Base-by-base conservation (phyloP, 2,329 filamentous ascomycete species). In the Fusarium duplospermum region DNA sequence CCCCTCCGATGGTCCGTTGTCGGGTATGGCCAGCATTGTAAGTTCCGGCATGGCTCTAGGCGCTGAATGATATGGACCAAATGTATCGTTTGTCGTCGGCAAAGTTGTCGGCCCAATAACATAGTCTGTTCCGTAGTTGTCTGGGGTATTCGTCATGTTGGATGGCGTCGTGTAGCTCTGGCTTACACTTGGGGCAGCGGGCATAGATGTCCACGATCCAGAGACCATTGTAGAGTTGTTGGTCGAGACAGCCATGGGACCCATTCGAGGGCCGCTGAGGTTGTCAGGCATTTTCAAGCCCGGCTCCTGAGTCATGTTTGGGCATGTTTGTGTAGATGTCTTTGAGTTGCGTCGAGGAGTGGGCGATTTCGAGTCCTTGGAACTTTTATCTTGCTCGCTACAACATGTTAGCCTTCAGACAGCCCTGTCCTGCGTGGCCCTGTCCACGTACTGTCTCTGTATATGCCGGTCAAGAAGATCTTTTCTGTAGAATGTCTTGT, bases 381-480 rank as follows among this genome's bases (percentile, higher is more conserved):
- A 27, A 36, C 31, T 63, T 27, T 52, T 42, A 9, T 78, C 77
- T 36, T 77, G 76, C 5, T 78, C 74, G 62, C 77, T 79, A 35
- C 13, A 8, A 16, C 27, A 50, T 50, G 68, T 79, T 67, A 79
- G 75, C 40, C 24, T 63, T 35, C 20, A 36, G 35, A n/a, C 24
- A 64, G 16, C 20, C 24, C 35, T 4, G 33, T 38, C 27, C 47
- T 18, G 29, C 3, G 56, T 27, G n/a, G 4, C 14, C n/a, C 57
- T 57, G 27, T 42, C 45, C 62, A 76, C 82, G 74, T 80, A 84
- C 82, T 84, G 82, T 75, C 79, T 80, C 64, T 82, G 81, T n/a
- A 81, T 74, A 75, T 92, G 90, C 40, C 90, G 87, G n/a, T 87
- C 84, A 20, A 91, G 83, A 13, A 92, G 81, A 78, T 92, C 90